phyloP scores from a whole-genome alignment of 257 asterid genomes.

The Cynanchum wilfordii region DNA sequence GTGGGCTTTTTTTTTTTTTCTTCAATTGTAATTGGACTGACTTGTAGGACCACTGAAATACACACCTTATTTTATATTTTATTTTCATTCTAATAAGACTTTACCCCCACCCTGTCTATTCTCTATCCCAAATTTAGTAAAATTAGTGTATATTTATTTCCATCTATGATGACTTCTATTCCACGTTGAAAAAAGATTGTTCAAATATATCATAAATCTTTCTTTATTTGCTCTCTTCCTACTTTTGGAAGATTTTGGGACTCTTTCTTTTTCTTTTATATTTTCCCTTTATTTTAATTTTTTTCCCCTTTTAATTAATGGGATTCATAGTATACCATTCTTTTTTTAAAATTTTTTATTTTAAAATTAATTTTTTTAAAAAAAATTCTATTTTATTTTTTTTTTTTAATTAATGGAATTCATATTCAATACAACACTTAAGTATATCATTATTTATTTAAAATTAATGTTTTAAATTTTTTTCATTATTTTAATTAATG shows the following conservation, averaged over 20 bases:
- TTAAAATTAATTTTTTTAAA: no score
- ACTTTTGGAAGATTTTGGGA: background rate
- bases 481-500: no score
- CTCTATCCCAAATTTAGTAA: background rate
- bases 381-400: no score
- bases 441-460: no score
- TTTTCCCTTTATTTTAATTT: no score
- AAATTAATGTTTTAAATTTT: no score
- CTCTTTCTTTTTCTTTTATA: background rate
- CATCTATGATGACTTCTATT: background rate
- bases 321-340: no score
- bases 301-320: background rate
- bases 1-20: background rate
- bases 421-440: no score
- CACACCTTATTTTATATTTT: background rate
- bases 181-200: background rate
- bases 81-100: no score
- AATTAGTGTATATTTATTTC: background rate
- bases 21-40: background rate
- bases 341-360: no score
- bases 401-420: no score
- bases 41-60: background rate
- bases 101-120: no score
- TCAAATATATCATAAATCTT: background rate
- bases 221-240: background rate